Evolutionary conservation across 176 grass and related monocot species (phyloP), one percentile per base, ranked within the genome.

Genomic region (Poa pratensis): DNA sequence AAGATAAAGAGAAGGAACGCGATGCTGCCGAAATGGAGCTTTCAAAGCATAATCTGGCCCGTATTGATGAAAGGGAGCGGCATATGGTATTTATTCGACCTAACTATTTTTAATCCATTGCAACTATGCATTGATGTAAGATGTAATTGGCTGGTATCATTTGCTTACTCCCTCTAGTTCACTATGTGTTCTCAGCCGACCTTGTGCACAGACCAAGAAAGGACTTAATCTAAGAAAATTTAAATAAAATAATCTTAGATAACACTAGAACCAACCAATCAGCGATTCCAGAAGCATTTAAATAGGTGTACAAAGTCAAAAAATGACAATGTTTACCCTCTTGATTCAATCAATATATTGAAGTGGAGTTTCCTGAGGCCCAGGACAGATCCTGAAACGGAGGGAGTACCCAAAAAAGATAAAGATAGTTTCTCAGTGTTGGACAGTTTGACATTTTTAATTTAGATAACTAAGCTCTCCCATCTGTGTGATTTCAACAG

Each of bases 1-100:
- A 91, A 89, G 95, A 95, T 51, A 98, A 93, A 88, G 93, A 92
- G 89, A 93, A 78, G 22, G 95, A 98, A 45, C 85, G 91, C 17
- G 91, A 95, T 90, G 74, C 76, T 80, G 87, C 87, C 52, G 83
- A 98, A 63, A 83, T 9, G 80, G 95, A 98, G 28, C 85, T 98
- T 86, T 95, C 93, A 61, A 93, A 87, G 74, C 46, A 90, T 87
- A 93, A 92, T 91, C 89, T 98, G 48, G 72, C 93, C 77, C 89
- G 92, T 86, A 90, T 95, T 81, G 95, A 98, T 71, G 93, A 95
- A 78, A 92, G 83, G 60, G 95, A 98, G 76, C 91, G 79, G 78
- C 62, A 90, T 85, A 65, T 95, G 69, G 95, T 98, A 93, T 46
- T 76, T 91, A 6, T 77, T 69, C 26, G 12, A 45, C 40, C 32